Percentiles rank a stretch among this genome's conserved stretches.
Conservation (phyloP, 78 protist genomes). For the Polysphondylium violaceum region DNA sequence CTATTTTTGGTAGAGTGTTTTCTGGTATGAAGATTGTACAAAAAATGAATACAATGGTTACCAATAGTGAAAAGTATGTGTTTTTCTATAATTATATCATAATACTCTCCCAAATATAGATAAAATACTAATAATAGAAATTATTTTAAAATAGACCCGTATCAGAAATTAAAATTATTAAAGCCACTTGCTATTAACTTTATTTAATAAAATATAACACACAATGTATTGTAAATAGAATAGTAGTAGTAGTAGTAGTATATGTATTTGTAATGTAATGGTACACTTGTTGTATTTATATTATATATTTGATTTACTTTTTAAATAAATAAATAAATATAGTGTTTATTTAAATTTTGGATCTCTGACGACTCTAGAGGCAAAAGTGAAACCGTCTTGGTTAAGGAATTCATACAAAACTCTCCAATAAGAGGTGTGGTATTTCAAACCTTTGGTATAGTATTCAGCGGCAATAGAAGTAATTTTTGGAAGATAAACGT, state of each 20-base stretch:
- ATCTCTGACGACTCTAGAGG: constrained; percentile 53
- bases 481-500: constrained; percentile 68
- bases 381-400: constrained; percentile 67
- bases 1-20: constrained; percentile 91
- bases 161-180: constrained; percentile 16
- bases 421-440: constrained; percentile 75
- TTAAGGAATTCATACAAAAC: constrained; percentile 68
- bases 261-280: no score
- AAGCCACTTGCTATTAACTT: not conserved
- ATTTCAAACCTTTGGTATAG: constrained; percentile 63
- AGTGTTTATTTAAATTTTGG: constrained; percentile 27
- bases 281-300: no score
- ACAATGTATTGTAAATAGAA: not conserved
- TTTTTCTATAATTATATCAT: no score
- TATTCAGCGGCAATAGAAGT: constrained; percentile 50
- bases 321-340: no score
- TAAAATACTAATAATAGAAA: no score
- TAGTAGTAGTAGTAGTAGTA: no score
- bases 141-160: no score
- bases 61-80: no score
- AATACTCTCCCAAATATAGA: no score
- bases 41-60: constrained; percentile 64
- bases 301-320: not conserved
- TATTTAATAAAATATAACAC: no score
- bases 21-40: constrained; percentile 87